Conservation (phyloP, 2,329 filamentous ascomycete species). For the Beauveria bassiana region DNA sequence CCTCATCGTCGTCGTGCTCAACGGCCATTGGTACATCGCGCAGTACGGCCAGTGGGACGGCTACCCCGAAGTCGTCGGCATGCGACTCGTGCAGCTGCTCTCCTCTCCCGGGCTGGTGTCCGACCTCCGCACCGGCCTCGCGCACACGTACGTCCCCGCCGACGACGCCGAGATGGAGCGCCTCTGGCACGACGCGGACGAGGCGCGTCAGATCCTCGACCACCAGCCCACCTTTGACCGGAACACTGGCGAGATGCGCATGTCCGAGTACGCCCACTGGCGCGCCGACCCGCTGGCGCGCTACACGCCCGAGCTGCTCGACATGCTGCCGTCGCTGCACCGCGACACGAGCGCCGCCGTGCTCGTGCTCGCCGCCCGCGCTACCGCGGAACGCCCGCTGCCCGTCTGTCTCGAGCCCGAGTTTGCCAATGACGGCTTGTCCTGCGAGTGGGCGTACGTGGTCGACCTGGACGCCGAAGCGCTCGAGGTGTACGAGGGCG, state of each 20-base stretch:
- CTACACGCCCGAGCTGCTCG: slow-evolving; percentile 7
- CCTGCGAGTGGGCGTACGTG: slow-evolving; percentile 8
- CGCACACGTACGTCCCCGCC: slow-evolving; percentile 5
- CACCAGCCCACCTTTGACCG: not conserved
- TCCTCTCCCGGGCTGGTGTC: not conserved
- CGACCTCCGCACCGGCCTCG: not conserved
- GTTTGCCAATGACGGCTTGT: slow-evolving; percentile 6
- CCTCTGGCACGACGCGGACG: not conserved
- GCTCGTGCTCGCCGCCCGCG: not conserved
- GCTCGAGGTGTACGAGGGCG: slow-evolving; percentile 1
- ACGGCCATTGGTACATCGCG: not conserved
- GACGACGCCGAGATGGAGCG: not conserved
- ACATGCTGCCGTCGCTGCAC: not conserved
- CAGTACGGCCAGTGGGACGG: slow-evolving; percentile 10
- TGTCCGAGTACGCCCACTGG: not conserved
- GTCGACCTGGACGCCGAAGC: not conserved
- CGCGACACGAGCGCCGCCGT: not conserved
- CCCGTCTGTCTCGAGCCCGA: not conserved
- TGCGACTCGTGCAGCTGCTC: not conserved
- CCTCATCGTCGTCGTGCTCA: slow-evolving; percentile 8
- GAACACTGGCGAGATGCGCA: not conserved
- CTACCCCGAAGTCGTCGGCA: not conserved
- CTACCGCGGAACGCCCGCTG: not conserved
- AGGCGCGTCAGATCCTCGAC: not conserved
- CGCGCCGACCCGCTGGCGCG: not conserved